Evolutionary conservation across 2,329 filamentous ascomycete genomes (phyloP), one percentile per base, ranked within the genome.

Genomic region (Epicoccum sorghinum): DNA sequence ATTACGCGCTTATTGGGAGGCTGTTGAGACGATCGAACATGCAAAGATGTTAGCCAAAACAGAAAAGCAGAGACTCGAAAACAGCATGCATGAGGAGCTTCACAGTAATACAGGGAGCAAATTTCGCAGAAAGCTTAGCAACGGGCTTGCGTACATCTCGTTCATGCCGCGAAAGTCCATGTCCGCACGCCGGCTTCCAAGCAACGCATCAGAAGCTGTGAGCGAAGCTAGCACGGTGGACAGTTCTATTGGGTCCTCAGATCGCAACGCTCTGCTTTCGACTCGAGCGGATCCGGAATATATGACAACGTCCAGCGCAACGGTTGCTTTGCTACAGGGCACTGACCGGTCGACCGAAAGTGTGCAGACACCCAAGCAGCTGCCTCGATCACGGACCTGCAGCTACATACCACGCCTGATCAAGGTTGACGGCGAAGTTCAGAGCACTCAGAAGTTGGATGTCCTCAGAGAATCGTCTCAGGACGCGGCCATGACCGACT

Each of bases 1-100:
- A 37, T 55, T 74, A 24, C 68, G 69, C 23, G 69, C 72, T 59
- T 65, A 52, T 24, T 74, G 70, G 71, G 70, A 74, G 62, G 57
- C 66, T 12, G 65, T 55, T 38, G 59, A 66, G 45, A 35, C 48
- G 23, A 18, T 36, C 40, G 55, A 52, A 42, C 54, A 55, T 9
- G 46, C 39, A 38, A 58, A 46, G 7, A 74, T 73, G 70, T 61
- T 62, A 25, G 65, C 66, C 46, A 66, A 65, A 46, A 70, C 61
- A 36, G 65, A 62, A 13, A 71, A 61, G 47, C 53, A 61, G 23
- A 25, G 44, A 4, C 43, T 44, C 25, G 61, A 62, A 39, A 60
- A 61, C 44, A 39, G 51, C 33, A 35, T 45, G 27, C 38, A 41
- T 37, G 44, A 43, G 32, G 61, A 63, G 8, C 7, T 33, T 6